Evolutionary conservation across 495 filamentous ascomycete species (phyloP).

Genomic region (Lindgomyces ingoldianus): DNA sequence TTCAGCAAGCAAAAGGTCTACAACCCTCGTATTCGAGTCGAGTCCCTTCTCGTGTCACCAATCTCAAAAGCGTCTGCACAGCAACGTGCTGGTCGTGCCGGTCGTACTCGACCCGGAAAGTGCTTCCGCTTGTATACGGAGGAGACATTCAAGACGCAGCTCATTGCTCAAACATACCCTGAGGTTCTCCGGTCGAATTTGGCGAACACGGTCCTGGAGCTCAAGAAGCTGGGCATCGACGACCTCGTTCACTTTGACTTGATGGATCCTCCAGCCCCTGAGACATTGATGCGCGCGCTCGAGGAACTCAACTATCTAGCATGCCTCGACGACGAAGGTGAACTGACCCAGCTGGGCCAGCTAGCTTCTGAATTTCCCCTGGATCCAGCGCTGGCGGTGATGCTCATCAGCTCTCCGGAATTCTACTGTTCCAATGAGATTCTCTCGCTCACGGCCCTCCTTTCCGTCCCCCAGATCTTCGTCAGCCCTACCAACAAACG

Average conservation of each 20-base stretch:
- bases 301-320: conserved; percentile 98
- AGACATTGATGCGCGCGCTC: conserved; percentile 97
- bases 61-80: conserved; percentile 99
- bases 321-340: conserved; percentile 94
- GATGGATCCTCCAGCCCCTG: conserved; percentile 97
- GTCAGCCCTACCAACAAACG: conserved; percentile 79
- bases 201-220: conserved; percentile 87
- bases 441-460: conserved; percentile 86
- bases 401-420: conserved; percentile 95
- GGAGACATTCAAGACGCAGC: conserved; percentile 93
- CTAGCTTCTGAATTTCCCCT: conserved; percentile 95
- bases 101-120: conserved; percentile 95
- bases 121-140: conserved; percentile 98
- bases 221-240: conserved; percentile 95
- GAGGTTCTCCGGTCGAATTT: conserved; percentile 95
- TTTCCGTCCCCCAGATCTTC: conserved; percentile 94
- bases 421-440: conserved; percentile 99
- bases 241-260: conserved; percentile 98
- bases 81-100: conserved; percentile 96
- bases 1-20: conserved; percentile 99
- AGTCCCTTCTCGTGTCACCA: conserved; percentile 91
- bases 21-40: conserved; percentile 93
- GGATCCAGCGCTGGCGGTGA: conserved; percentile 92
- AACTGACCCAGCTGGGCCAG: conserved; percentile 80
- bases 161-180: conserved; percentile 94